Conservation (phyloP, 345 rosid species). For the Capsella bursapastoris region DNA sequence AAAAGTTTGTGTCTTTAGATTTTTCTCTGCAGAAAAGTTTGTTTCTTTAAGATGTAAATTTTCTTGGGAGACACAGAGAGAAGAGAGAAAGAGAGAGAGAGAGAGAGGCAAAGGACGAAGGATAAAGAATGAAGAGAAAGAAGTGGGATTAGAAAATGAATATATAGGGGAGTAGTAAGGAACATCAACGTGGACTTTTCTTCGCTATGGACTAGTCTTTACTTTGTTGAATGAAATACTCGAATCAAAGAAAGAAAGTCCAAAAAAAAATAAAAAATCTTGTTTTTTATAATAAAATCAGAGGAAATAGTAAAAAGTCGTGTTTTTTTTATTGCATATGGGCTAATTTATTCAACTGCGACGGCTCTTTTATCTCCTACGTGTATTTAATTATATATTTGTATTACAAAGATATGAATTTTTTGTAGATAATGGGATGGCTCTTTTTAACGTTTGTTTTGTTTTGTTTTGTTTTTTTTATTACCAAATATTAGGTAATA, state of each 20-base stretch:
- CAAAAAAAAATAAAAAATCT: background rate
- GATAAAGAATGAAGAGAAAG: background rate
- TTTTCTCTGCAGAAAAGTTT: background rate
- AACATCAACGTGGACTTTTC: constrained; percentile 42
- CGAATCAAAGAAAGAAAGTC: background rate
- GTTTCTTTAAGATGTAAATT: background rate
- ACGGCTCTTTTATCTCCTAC: constrained; percentile 20
- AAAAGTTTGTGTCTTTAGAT: background rate
- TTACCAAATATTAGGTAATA: constrained; percentile 1
- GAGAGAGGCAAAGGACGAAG: background rate
- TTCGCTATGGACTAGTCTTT: background rate
- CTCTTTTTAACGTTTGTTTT: background rate
- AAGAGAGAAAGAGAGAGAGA: too few relatives aligned
- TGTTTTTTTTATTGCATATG: constrained; percentile 2
- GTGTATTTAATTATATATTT: background rate
- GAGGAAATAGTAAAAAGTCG: background rate
- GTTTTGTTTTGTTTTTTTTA: background rate
- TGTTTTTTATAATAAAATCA: background rate
- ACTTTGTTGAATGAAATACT: background rate
- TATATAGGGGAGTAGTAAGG: constrained; percentile 30
- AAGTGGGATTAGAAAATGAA: constrained; percentile 13
- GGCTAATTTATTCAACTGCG: constrained; percentile 10
- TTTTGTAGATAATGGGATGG: background rate
- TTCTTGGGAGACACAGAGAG: background rate
- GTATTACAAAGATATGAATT: background rate